These are phyloP conservation scores for Fistulinella prunicolor DNA, from an alignment of 768 basidiomycete genomes.

Conservation along the genomic window DNA sequence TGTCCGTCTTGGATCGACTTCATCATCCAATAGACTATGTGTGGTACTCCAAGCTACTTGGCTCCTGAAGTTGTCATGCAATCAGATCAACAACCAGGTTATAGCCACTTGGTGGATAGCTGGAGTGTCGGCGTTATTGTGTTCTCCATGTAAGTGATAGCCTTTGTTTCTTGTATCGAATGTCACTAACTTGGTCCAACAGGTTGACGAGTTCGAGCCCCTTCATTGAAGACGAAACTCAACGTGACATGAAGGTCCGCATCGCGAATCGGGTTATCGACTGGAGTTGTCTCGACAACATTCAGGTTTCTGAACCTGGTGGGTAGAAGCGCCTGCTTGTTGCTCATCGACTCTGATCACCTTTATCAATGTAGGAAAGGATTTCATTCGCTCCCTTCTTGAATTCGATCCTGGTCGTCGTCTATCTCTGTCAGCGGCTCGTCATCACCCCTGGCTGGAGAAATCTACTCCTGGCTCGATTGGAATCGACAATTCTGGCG, in stretches of 20 bases:
- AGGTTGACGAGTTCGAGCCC: slow-evolving; percentile 79
- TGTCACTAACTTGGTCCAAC: slow-evolving; percentile 2
- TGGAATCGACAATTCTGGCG: neutral
- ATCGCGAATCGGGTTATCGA: slow-evolving; percentile 60
- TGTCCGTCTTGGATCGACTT: neutral
- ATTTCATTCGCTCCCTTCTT: slow-evolving; percentile 69
- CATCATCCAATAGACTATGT: slow-evolving; percentile 67
- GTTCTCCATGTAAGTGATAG: slow-evolving; percentile 72
- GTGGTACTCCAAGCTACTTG: slow-evolving; percentile 92
- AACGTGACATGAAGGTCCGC: slow-evolving; percentile 57
- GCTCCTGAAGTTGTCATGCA: slow-evolving; percentile 88
- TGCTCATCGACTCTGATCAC: neutral
- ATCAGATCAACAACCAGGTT: slow-evolving; percentile 54
- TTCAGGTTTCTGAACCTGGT: slow-evolving; percentile 48
- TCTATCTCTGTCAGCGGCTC: slow-evolving; percentile 69
- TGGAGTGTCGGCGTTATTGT: slow-evolving; percentile 97
- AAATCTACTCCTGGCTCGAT: neutral
- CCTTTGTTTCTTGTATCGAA: neutral
- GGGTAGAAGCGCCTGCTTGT: slow-evolving; percentile 11
- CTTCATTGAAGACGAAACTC: slow-evolving; percentile 73
- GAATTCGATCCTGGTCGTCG: slow-evolving; percentile 59
- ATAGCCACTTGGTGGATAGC: slow-evolving; percentile 87
- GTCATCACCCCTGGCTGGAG: slow-evolving; percentile 47
- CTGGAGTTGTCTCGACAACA: slow-evolving; percentile 46
- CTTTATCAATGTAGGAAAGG: slow-evolving; percentile 47